Evolutionary conservation across 1,284 basidiomycete species (phyloP), one percentile per base, ranked within the genome.

Genomic region (Megacollybia platyphylla): DNA sequence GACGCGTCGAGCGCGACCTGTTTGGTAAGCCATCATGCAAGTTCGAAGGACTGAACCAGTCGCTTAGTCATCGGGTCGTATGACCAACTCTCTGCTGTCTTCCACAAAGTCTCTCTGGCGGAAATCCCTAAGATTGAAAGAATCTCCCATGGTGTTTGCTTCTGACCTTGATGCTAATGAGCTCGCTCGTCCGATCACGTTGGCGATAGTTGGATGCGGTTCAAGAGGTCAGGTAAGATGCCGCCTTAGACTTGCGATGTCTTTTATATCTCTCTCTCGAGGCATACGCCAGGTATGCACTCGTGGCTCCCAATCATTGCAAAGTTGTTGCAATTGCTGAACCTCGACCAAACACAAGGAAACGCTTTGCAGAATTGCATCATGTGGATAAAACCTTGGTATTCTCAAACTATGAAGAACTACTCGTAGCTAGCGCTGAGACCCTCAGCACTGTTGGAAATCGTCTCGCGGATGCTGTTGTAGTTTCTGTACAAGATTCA

Each of bases 261-360:
- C 17, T 24, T 38, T 17, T 32, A 32, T 35, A 30, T 29, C 20
- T 24, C 26, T 46, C 36, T 42, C 17, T 44, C n/a, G 45, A 88
- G 87, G 61, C 57, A 13, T 90, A 90, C 52, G 68, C 82, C 2
- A 51, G 49, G 27, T 89, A 86, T 53, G 77, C 83, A 0, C 58
- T 79, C 24, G 47, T 62, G 17, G 62, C 68, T 43, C 86, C 87
- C 0, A 61, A 71, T 5, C 61, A 62, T 31, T 85, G 81, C 65
- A 83, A 75, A 54, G 68, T 92, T 36, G 80, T 89, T 17, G 81
- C 86, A 7, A 80, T 89, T 42, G 87, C 86, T 10, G 88, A 92
- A 51, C 87, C 87, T 1, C 75, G 85, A 10, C 67, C 70, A 2
- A 71, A 76, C 50, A 79, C 87, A 1, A 75, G 73, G 34, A 58